Evolutionary conservation across 31 red algal genomes (phyloP).

Genomic region (Endocladia muricata): DNA sequence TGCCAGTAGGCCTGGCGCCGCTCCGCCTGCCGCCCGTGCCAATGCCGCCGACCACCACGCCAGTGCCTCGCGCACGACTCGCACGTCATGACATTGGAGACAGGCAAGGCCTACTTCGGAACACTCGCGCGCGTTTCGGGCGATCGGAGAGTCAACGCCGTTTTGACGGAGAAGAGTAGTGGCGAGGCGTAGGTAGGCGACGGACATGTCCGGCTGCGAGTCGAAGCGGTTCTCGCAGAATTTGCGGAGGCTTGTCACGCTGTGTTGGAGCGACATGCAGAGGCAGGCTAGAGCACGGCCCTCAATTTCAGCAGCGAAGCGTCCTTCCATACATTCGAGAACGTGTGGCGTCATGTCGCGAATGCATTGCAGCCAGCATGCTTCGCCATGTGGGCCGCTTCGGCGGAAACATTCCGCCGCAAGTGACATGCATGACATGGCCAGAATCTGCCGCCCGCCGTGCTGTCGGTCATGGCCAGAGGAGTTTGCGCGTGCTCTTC

Average conservation of each 20-base stretch:
- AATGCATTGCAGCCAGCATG: constrained; percentile 20
- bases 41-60: constrained; percentile 13
- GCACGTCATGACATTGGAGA: neutral
- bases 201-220: constrained; percentile 26
- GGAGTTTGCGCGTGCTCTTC: neutral
- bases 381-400: constrained; percentile 11
- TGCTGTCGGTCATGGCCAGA: neutral
- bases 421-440: neutral
- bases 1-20: constrained; percentile 3
- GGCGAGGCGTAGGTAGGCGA: neutral
- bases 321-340: constrained; percentile 10
- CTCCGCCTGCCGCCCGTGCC: neutral
- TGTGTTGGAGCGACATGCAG: neutral
- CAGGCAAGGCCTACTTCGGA: neutral
- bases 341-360: constrained; percentile 16
- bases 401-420: constrained; percentile 20
- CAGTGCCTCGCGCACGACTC: neutral
- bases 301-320: neutral
- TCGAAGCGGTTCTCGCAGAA: constrained; percentile 9
- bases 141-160: neutral
- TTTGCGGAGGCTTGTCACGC: neutral
- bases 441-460: neutral
- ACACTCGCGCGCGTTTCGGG: neutral
- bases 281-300: constrained; percentile 15
- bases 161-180: neutral